phyloP scores from a whole-genome alignment of 208 protist species.

The Giardia duodenalis region DNA sequence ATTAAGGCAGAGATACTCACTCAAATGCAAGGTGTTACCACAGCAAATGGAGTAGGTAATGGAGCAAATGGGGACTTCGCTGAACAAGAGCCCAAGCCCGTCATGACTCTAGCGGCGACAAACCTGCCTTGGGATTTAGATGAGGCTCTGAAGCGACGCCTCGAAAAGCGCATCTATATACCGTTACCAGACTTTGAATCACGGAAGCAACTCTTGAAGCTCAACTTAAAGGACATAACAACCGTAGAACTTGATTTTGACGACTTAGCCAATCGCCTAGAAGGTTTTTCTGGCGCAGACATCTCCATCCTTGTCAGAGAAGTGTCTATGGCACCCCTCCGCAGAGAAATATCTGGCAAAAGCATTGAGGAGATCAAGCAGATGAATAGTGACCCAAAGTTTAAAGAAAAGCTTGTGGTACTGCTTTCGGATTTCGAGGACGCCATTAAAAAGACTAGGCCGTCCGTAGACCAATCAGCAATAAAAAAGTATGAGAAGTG shows the following conservation, averaged over 20 bases:
- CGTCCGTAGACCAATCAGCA: neutral
- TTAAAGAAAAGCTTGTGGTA: neutral
- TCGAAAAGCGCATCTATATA: conserved; percentile 44
- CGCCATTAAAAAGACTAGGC: conserved; percentile 25
- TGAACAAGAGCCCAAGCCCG: neutral
- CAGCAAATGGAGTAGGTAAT: neutral
- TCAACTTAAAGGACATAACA: conserved; percentile 6
- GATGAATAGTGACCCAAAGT: neutral
- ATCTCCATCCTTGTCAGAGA: neutral
- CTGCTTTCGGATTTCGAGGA: neutral
- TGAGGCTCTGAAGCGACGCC: conserved; percentile 32
- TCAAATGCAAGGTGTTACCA: conserved; percentile 14
- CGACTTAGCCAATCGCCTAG: neutral
- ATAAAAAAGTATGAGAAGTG: conserved; percentile 18
- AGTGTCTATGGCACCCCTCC: neutral
- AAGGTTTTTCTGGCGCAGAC: conserved; percentile 6
- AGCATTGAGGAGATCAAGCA: neutral
- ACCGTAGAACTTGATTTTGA: neutral
- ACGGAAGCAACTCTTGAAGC: conserved; percentile 14
- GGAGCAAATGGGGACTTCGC: neutral
- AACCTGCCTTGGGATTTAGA: conserved; percentile 41
- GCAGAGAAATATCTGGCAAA: neutral
- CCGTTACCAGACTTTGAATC: conserved; percentile 34
- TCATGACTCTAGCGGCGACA: conserved; percentile 40
- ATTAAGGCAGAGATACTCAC: conserved; percentile 27